phyloP scores from a whole-genome alignment of 139 green algal species.

The Chlamydomonas incerta region DNA sequence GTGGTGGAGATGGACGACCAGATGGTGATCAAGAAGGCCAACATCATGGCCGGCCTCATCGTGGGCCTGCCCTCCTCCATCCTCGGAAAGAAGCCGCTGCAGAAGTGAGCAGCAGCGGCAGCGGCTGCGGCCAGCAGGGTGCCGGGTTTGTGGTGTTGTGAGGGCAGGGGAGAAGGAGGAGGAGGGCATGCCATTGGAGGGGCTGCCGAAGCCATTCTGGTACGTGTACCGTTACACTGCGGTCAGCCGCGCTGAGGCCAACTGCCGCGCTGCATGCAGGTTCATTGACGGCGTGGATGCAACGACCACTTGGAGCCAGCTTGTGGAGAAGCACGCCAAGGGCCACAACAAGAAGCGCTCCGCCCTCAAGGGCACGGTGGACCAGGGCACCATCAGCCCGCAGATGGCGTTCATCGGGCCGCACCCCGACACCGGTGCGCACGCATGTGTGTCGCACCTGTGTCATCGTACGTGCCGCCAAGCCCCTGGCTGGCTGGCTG shows the following conservation, averaged over 20 bases:
- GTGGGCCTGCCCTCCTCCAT: background rate
- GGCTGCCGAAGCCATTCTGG: too few species aligned
- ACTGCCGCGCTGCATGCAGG: too few species aligned
- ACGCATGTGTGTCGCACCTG: too few species aligned
- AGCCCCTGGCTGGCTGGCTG: too few species aligned
- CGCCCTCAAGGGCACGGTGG: background rate
- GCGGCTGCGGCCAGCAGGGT: too few species aligned
- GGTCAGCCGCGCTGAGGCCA: too few species aligned
- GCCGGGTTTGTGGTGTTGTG: too few species aligned
- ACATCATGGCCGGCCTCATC: slow-evolving; percentile 1
- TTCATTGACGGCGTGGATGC: too few species aligned
- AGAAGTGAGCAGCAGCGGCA: slow-evolving; percentile 12
- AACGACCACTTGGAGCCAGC: background rate
- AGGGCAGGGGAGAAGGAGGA: too few species aligned
- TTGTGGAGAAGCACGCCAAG: background rate
- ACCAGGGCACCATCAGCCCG: background rate
- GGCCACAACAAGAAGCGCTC: background rate
- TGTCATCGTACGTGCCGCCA: too few species aligned
- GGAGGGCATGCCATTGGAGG: too few species aligned
- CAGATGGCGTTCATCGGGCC: background rate
- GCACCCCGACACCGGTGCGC: slow-evolving; percentile 31
- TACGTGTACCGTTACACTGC: too few species aligned
- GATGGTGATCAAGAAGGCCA: slow-evolving; percentile 7
- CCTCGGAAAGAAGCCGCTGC: slow-evolving; percentile 29
- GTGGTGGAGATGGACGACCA: slow-evolving; percentile 41